Conservation (phyloP, 306 rosid species). For the Mimosa pudica region DNA sequence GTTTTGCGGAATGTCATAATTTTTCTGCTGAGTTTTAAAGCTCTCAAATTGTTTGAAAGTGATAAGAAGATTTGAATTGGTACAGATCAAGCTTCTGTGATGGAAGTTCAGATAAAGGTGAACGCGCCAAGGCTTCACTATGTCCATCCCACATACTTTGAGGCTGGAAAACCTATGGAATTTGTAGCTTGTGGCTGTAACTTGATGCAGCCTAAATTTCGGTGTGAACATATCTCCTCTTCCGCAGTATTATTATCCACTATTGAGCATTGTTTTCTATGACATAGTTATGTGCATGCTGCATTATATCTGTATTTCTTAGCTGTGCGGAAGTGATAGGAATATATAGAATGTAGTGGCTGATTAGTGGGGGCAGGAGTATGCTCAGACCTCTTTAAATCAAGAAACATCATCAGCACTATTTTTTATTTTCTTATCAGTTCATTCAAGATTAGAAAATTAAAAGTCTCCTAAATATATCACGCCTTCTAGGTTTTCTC, state of each 20-base stretch:
- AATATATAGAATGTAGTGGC: constrained; percentile 10
- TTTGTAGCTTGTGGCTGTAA: constrained; percentile 93
- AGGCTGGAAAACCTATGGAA: constrained; percentile 97
- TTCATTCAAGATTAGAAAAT: constrained; percentile 7
- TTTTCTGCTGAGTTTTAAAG: background rate
- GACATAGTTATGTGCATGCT: constrained; percentile 10
- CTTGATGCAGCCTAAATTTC: constrained; percentile 81
- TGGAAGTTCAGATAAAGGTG: constrained; percentile 55
- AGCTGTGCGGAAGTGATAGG: constrained; percentile 9
- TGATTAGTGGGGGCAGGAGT: constrained; percentile 22
- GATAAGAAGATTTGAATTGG: constrained; percentile 36
- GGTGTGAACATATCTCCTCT: constrained; percentile 49
- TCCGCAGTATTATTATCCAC: constrained; percentile 24
- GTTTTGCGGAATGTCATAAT: background rate
- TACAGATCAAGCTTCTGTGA: constrained; percentile 65
- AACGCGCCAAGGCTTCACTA: constrained; percentile 88
- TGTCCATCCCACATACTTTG: constrained; percentile 83
- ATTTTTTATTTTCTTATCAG: background rate
- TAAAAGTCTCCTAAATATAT: background rate
- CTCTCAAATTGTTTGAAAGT: constrained; percentile 31
- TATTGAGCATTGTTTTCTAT: background rate
- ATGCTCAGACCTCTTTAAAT: constrained; percentile 11
- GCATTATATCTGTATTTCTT: constrained; percentile 8
- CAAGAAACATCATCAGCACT: background rate
- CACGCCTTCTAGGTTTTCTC: constrained; percentile 12